Evolutionary conservation across 148 eudicot species (phyloP).

Genomic region (Talinum fruticosum): DNA sequence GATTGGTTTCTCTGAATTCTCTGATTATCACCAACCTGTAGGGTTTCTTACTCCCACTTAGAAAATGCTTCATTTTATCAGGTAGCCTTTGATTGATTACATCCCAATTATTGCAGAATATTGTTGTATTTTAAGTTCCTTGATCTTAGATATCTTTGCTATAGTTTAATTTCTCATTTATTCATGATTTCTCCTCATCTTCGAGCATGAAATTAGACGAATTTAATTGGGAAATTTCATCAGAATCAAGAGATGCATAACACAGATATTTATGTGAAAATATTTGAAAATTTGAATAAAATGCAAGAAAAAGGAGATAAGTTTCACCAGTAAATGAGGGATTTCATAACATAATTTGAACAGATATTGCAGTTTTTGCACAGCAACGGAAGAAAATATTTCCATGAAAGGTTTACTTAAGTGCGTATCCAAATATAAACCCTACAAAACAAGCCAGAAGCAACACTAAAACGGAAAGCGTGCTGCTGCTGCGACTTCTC

Average conservation of each 20-base stretch:
- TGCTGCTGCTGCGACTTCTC: neutral
- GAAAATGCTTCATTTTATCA: neutral
- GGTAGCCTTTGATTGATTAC: neutral
- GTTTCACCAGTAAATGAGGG: neutral
- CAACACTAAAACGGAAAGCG: neutral
- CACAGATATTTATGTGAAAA: neutral
- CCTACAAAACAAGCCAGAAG: conserved; percentile 26
- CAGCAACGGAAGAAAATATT: neutral
- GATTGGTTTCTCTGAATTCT: conserved; percentile 8
- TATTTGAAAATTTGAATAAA: neutral
- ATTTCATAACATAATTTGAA: neutral
- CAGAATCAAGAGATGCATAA: neutral
- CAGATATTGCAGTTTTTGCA: neutral
- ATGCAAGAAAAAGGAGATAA: neutral
- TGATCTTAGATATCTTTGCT: neutral
- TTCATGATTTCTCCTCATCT: neutral
- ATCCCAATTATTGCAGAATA: neutral
- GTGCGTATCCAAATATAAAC: conserved; percentile 25
- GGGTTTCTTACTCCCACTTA: conserved; percentile 28
- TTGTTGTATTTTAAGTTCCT: neutral
- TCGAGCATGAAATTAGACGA: neutral
- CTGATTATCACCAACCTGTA: conserved; percentile 18
- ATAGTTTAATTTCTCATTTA: neutral
- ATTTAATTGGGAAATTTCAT: neutral
- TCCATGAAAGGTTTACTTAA: conserved; percentile 14